phyloP scores from a whole-genome alignment of 495 filamentous ascomycete genomes.

The Aeminium ludgeri region DNA sequence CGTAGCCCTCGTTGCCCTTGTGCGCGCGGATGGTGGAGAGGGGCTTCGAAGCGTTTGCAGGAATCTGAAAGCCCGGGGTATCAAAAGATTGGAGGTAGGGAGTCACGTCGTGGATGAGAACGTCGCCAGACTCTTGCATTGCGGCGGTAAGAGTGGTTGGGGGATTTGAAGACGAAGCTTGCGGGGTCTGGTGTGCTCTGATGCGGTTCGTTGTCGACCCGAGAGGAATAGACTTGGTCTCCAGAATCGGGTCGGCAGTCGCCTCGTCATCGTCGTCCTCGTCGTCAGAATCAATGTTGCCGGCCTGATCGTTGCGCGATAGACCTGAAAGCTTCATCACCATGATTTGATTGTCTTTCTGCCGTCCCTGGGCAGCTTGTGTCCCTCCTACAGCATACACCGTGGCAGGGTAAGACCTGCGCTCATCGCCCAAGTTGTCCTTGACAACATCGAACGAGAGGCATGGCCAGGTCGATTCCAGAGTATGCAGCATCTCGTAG shows the following conservation, averaged over 20 bases:
- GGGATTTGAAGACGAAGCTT: conserved; percentile 48
- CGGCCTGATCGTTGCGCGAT: conserved; percentile 60
- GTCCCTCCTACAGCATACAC: conserved; percentile 89
- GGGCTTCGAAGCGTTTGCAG: conserved; percentile 68
- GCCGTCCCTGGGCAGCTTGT: conserved; percentile 58
- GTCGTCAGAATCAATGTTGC: conserved; percentile 49
- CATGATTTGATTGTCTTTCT: conserved; percentile 80
- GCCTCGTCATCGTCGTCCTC: conserved; percentile 61
- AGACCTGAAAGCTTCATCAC: conserved; percentile 89
- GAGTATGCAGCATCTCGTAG: conserved; percentile 88
- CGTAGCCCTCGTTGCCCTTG: conserved; percentile 74
- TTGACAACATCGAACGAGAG: conserved; percentile 85
- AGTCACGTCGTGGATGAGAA: conserved; percentile 87
- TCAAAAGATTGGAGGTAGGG: conserved; percentile 77
- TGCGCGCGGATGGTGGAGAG: conserved; percentile 76
- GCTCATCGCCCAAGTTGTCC: conserved; percentile 76
- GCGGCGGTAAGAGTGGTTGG: conserved; percentile 71
- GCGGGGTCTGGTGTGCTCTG: conserved; percentile 59
- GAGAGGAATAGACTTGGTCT: conserved; percentile 73
- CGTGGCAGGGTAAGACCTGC: conserved; percentile 78
- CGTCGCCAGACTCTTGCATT: conserved; percentile 73
- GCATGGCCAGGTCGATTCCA: conserved; percentile 89
- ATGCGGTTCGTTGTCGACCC: conserved; percentile 83
- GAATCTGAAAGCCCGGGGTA: conserved; percentile 61
- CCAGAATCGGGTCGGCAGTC: conserved; percentile 77